Base-by-base conservation (phyloP, 306 rosid species). In the Abrus precatorius region DNA sequence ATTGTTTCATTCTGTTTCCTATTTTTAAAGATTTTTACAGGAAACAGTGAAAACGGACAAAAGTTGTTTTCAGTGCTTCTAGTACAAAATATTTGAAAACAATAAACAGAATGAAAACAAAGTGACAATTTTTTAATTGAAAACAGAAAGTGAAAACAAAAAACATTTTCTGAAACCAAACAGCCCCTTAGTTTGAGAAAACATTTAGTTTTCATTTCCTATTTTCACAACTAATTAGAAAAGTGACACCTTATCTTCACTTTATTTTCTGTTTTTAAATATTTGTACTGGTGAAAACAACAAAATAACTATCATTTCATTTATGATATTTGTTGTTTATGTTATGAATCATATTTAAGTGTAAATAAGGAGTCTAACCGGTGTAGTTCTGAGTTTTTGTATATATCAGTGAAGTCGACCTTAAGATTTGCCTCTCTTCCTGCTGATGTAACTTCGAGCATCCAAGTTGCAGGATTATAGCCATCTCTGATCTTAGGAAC, bases 401-500 rank as follows among this genome's bases (percentile, higher is more conserved):
- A 85, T n/a, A 79, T 71, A 38, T 84, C 65, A n/a, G 92, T 74
- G 75, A 90, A 90, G 77, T 77, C 69, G 41, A 92, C 76, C 34
- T 92, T 88, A 45, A 89, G 92, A 70, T 72, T 75, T 70, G 87
- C 76, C 56, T 90, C 98, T 64, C 70, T 88, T n/a, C 80, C 90
- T 54, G 83, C 78, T 79, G 97, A 94, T 78, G 94, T 90, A 50
- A 92, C 78, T 78, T 92, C 97, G 83, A 94, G 69, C 95, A 92
- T 92, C 98, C 98, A 93, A 53, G 98, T 90, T 69, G 98, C 97
- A 60, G 98, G 98, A 74, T 93, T 91, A 48, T 90, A 82, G 28
- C 92, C 91, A 71, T 91, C 97, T 78, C 43, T 91, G 54, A 90
- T 91, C 70, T 82, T 87, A 34, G 92, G 87, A 77, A 93, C 90